A percentile compares a stretch with the other conserved stretches of the same genome.
These are phyloP conservation scores for Hypoxylon sp. DNA, from an alignment of 2,329 filamentous ascomycete genomes.

Conservation along the genomic window DNA sequence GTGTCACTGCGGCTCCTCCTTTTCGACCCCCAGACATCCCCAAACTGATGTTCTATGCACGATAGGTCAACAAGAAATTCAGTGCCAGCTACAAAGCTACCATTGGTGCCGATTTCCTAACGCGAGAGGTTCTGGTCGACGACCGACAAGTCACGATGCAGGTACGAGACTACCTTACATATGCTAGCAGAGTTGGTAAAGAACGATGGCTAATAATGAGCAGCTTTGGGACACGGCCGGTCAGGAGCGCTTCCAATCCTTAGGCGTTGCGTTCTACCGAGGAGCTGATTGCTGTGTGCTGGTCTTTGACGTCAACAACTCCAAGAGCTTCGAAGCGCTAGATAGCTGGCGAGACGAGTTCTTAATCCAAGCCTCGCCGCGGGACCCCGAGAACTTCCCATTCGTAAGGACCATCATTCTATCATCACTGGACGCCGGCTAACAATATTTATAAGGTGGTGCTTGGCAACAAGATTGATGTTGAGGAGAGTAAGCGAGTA, in stretches of 20 bases:
- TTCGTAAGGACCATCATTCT: constrained; percentile 75
- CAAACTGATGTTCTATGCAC: constrained; percentile 35
- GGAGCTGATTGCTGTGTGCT: constrained; percentile 98
- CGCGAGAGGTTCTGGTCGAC: constrained; percentile 97
- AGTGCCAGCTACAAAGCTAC: constrained; percentile 99
- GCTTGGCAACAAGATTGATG: constrained; percentile 98
- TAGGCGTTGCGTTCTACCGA: constrained; percentile 97
- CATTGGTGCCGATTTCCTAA: constrained; percentile 98
- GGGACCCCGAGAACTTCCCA: constrained; percentile 97
- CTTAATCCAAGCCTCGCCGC: constrained; percentile 94
- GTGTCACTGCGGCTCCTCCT: constrained; percentile 16
- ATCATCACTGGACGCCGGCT: constrained; percentile 4
- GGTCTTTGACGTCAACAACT: constrained; percentile 98
- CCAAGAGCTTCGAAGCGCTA: constrained; percentile 98
- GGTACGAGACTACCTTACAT: constrained; percentile 65
- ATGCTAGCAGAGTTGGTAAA: constrained; percentile 30
- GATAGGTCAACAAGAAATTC: constrained; percentile 99
- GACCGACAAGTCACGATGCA: constrained; percentile 99
- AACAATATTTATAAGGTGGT: constrained; percentile 74
- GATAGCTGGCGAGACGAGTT: constrained; percentile 99
- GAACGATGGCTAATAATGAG: constrained; percentile 43
- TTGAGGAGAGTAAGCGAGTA: constrained; percentile 97
- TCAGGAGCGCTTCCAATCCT: constrained; percentile 96
- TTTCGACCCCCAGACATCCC: constrained; percentile 2
- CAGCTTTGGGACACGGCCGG: constrained; percentile 98